A percentile compares a stretch with the other conserved stretches of the same genome.
These are phyloP conservation scores for Chrysoporthe puriensis DNA, from an alignment of 2,329 filamentous ascomycete species.

Conservation along the genomic window DNA sequence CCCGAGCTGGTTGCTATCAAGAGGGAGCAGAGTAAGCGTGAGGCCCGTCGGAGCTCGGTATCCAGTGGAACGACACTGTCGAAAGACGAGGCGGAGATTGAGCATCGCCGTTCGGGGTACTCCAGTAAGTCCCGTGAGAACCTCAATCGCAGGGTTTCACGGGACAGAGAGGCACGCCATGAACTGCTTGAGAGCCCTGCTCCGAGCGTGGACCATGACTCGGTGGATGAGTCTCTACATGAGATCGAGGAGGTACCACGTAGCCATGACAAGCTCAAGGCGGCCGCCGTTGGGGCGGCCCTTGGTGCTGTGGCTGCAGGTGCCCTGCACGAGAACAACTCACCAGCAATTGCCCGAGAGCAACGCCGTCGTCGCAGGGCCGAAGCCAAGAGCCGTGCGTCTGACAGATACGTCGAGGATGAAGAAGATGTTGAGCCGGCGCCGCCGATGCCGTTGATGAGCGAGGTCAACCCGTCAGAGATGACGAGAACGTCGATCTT, in stretches of 20 bases:
- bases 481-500: constrained; percentile 86
- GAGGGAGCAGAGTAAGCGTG: constrained; percentile 80
- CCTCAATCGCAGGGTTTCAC: constrained; percentile 44
- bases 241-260: constrained; percentile 52
- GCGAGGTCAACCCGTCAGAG: constrained; percentile 83
- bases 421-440: constrained; percentile 60
- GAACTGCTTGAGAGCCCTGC: constrained; percentile 56
- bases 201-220: constrained; percentile 53
- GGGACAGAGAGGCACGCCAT: constrained; percentile 59
- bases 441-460: constrained; percentile 86
- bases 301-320: constrained; percentile 43
- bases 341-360: constrained; percentile 54
- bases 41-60: constrained; percentile 69
- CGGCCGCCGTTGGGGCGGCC: constrained; percentile 50
- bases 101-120: constrained; percentile 56
- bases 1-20: constrained; percentile 92
- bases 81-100: constrained; percentile 59
- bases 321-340: constrained; percentile 41
- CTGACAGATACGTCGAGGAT: constrained; percentile 52
- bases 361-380: constrained; percentile 57
- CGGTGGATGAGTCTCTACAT: constrained; percentile 44
- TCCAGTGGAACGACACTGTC: constrained; percentile 60
- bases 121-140: constrained; percentile 60
- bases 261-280: constrained; percentile 48
- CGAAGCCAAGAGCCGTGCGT: constrained; percentile 52